Conservation (phyloP, 2,329 filamentous ascomycete species). For the Pseudogymnoascus sp. region DNA sequence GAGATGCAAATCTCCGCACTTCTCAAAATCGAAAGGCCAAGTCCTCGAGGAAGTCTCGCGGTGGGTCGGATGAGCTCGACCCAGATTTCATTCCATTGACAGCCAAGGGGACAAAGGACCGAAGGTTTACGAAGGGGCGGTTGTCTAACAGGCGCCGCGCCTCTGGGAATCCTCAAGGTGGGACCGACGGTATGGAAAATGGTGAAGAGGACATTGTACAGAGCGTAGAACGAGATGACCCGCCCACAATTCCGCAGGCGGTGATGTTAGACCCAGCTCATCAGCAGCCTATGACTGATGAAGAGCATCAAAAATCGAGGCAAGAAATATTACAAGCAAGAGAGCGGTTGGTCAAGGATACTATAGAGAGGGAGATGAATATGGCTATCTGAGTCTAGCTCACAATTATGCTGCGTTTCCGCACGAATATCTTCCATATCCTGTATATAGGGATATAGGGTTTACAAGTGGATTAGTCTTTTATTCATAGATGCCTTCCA, state of each 20-base stretch:
- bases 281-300: background rate
- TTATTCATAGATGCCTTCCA: background rate
- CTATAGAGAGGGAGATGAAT: conserved; percentile 16
- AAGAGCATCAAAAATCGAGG: background rate
- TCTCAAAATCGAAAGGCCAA: background rate
- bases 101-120: background rate
- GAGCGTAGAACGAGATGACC: background rate
- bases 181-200: background rate
- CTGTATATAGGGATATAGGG: too few species aligned
- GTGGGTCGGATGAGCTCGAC: background rate
- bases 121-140: background rate
- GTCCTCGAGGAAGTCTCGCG: background rate
- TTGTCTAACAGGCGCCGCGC: background rate
- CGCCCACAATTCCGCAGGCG: background rate
- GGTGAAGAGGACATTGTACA: background rate
- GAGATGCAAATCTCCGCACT: background rate
- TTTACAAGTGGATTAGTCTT: background rate
- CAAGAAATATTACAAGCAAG: conserved; percentile 10
- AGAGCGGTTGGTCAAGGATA: conserved; percentile 16
- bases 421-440: background rate
- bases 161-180: background rate
- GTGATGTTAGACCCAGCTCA: background rate
- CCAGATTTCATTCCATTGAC: conserved; percentile 8
- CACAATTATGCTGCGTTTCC: background rate
- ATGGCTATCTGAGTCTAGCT: conserved; percentile 5